Conservation (phyloP, 495 filamentous ascomycete genomes). For the Aspergillus olivimuriae region DNA sequence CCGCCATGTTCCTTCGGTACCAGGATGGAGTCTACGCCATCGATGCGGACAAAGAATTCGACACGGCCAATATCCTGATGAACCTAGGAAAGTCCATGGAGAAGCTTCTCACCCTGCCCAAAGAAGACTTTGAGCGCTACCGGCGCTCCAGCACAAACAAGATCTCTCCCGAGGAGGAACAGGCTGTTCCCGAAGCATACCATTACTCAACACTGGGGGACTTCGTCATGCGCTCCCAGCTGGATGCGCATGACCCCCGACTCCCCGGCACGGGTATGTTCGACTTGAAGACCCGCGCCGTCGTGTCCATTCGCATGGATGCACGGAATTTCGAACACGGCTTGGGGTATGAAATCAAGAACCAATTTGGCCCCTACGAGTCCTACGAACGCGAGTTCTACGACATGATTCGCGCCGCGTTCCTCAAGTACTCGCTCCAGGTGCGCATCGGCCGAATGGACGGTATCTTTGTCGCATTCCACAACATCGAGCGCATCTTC, state of each 20-base stretch:
- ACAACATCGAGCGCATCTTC: conserved; percentile 93
- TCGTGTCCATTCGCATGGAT: conserved; percentile 86
- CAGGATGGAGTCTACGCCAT: conserved; percentile 90
- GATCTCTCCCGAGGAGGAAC: conserved; percentile 57
- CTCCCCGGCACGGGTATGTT: conserved; percentile 93
- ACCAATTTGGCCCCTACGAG: conserved; percentile 66
- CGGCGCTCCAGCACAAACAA: conserved; percentile 56
- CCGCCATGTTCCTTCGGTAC: conserved; percentile 77
- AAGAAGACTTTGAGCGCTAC: conserved; percentile 79
- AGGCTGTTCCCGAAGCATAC: conserved; percentile 63
- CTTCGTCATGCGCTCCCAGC: conserved; percentile 91
- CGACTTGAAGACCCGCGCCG: conserved; percentile 92
- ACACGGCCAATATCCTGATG: conserved; percentile 75
- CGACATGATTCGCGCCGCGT: conserved; percentile 92
- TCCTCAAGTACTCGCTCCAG: conserved; percentile 95
- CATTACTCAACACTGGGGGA: conserved; percentile 87
- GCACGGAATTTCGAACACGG: conserved; percentile 63
- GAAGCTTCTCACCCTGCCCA: conserved; percentile 81
- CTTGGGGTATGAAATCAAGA: conserved; percentile 79
- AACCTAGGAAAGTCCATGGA: conserved; percentile 94
- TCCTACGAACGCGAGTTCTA: conserved; percentile 94
- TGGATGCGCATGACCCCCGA: conserved; percentile 84
- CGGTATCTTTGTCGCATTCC: conserved; percentile 96
- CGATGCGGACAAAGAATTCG: conserved; percentile 92
- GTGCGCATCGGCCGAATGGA: conserved; percentile 97